Conservation (phyloP, 352 stramenopile species). For the Thalassiosira livingstoniorum region DNA sequence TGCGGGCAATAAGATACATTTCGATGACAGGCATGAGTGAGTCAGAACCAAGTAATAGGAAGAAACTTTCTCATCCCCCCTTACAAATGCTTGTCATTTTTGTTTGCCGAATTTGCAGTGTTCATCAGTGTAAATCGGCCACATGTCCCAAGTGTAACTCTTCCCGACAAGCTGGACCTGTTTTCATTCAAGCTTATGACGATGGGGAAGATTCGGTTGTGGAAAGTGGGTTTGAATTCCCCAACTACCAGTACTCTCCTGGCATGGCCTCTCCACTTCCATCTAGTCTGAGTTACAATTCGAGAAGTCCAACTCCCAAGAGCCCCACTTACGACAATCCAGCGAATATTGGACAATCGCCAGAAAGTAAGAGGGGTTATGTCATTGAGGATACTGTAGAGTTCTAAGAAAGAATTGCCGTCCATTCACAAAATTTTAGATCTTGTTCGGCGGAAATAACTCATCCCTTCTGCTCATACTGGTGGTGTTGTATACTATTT, state of each 20-base stretch:
- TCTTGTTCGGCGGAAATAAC: no score
- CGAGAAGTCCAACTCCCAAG: background rate
- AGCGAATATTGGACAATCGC: background rate
- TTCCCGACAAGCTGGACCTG: background rate
- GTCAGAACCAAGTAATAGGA: no score
- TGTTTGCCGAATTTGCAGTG: no score
- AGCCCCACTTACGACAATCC: conserved; percentile 4
- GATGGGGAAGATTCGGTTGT: background rate
- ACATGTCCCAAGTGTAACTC: background rate
- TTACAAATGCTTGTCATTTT: no score
- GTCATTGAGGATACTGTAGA: background rate
- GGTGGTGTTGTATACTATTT: no score
- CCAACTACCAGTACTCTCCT: no score
- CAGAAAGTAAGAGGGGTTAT: background rate
- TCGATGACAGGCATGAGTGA: background rate
- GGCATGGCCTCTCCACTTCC: no score
- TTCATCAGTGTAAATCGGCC: background rate
- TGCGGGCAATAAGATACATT: background rate
- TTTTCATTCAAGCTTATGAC: conserved; percentile 10
- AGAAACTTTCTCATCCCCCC: no score
- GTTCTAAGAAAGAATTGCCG: no score
- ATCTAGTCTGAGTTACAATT: background rate
- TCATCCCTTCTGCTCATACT: no score
- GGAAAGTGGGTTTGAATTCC: conserved; percentile 5
- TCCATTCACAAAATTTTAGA: no score